Base-by-base conservation (phyloP, 2,329 filamentous ascomycete genomes). In the Claviceps sp. region DNA sequence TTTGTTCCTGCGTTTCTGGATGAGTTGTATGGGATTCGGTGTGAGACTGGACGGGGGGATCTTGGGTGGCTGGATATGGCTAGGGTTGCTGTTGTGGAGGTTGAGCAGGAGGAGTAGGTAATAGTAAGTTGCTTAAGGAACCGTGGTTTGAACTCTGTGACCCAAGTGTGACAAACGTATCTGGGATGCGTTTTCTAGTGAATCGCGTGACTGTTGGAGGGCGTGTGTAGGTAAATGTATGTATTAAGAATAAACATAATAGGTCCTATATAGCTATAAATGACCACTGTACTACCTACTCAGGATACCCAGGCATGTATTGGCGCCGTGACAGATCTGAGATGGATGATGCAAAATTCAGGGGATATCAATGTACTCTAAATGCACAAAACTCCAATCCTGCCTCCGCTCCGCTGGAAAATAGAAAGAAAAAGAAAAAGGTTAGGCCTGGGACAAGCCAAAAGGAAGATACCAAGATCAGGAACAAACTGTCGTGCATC, bases 1-100 rank as follows among this genome's bases (percentile, higher is more conserved):
- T 96, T 96, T 70, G 82, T 94, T 13, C 85, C 89, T 0, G 84
- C 84, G 0, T 90, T 96, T 61, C 70, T 96, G 43, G 91, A 97
- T 59, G 85, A 79, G 67, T 60, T 84, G 56, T 75, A 74, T 58
- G 63, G 64, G 24, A 60, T 81, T 18, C 67, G 78, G 51, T 70
- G 69, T 56, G 71, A 71, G 36, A 77, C 77, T 3, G 68, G 66
- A 0, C 61, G 63, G 5, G 75, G 73, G 0, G 69, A 81, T 54
- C 48, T 70, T 7, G 58, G 56, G 6, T 85, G 81, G 81, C 62
- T 80, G 52, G 62, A 67, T 48, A 67, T 65, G 50, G 77, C 75
- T 2, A 78, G 71, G 60, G 65, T 83, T 18, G 62, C 72, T 53
- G 62, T 61, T 44, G 60, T 74, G 3, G 56, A 64, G 7, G 60